Conservation (phyloP, 2,329 filamentous ascomycete species). For the Xylariales sp. region DNA sequence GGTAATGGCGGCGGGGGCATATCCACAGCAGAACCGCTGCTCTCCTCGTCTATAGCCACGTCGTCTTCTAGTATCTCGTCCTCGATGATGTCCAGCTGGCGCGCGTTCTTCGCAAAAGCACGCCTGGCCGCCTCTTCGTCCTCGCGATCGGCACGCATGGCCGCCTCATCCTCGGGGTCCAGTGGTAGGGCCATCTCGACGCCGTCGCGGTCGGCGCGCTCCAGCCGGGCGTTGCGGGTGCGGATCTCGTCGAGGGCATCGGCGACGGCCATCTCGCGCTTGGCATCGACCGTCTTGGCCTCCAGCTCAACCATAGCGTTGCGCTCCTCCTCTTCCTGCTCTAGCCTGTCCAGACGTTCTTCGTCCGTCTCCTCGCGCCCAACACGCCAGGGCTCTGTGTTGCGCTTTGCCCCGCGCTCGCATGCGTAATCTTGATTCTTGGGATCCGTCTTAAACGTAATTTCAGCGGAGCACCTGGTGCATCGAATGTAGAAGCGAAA, state of each 20-base stretch:
- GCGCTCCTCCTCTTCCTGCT: constrained; percentile 71
- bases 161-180: constrained; percentile 52
- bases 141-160: constrained; percentile 67
- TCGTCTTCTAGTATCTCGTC: constrained; percentile 37
- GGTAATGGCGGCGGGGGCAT: constrained; percentile 58
- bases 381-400: constrained; percentile 86
- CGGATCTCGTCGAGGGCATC: constrained; percentile 95
- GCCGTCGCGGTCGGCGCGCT: constrained; percentile 67
- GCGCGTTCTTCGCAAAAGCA: constrained; percentile 70
- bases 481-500: constrained; percentile 90
- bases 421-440: constrained; percentile 80
- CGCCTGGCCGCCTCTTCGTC: constrained; percentile 75
- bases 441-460: constrained; percentile 91
- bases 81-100: constrained; percentile 48
- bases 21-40: too few species aligned
- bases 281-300: constrained; percentile 87
- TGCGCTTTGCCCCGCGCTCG: constrained; percentile 80
- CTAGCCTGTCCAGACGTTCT: constrained; percentile 77
- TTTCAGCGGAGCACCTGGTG: constrained; percentile 79
- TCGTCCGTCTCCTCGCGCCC: constrained; percentile 73
- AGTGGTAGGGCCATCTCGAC: constrained; percentile 52
- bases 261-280: constrained; percentile 92
- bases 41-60: constrained; percentile 10
- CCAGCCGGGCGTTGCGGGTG: constrained; percentile 82
- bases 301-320: constrained; percentile 96